A percentile compares a stretch with the other conserved stretches of the same genome.
These are phyloP conservation scores for Suhomyces ambrosiae DNA, from an alignment of 1,139 yeast genomes.

Conservation along the genomic window DNA sequence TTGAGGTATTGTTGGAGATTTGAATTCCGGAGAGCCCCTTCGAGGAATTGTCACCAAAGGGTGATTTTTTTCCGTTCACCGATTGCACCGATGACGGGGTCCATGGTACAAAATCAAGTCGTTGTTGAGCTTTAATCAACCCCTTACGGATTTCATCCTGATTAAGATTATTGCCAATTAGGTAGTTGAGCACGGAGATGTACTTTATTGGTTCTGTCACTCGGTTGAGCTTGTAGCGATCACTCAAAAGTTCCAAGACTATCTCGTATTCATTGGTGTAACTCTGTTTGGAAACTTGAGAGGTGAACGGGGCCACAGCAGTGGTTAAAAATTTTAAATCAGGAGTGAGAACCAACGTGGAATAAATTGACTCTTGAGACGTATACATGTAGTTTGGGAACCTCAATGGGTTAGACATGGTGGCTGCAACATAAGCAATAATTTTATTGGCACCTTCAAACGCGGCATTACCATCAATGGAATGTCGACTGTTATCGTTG, in stretches of 20 bases:
- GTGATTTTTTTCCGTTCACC: constrained; percentile 75
- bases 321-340: constrained; percentile 85
- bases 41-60: constrained; percentile 36
- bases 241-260: constrained; percentile 77
- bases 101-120: constrained; percentile 86
- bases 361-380: constrained; percentile 78
- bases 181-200: constrained; percentile 71
- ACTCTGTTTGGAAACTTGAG: constrained; percentile 44
- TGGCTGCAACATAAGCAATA: constrained; percentile 81
- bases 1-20: constrained; percentile 77
- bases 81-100: constrained; percentile 79
- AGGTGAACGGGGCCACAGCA: constrained; percentile 83
- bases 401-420: constrained; percentile 82
- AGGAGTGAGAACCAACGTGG: constrained; percentile 86
- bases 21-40: constrained; percentile 67
- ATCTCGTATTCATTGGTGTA: constrained; percentile 85
- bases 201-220: constrained; percentile 49
- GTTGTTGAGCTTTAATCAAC: constrained; percentile 70
- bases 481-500: constrained; percentile 15
- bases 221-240: constrained; percentile 74
- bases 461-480: constrained; percentile 39
- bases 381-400: constrained; percentile 93
- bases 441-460: constrained; percentile 82
- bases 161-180: constrained; percentile 68
- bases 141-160: constrained; percentile 82